Evolutionary conservation across 2,329 filamentous ascomycete species (phyloP).

Genomic region (Penicillium sp.): DNA sequence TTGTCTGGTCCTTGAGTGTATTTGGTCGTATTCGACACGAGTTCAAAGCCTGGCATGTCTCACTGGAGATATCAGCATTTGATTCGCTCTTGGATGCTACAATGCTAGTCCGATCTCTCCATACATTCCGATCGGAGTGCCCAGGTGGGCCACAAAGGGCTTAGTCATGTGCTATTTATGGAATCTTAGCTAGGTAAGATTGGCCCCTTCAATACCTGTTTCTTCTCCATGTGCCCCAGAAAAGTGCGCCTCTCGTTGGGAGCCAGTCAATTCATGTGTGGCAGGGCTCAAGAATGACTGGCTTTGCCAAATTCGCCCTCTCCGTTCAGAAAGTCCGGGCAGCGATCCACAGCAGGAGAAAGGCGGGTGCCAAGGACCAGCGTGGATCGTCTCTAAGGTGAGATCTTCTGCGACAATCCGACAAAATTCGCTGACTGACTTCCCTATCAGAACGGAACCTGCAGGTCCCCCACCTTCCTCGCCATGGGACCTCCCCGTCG

Average conservation of each 20-base stretch:
- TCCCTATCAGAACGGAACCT: constrained; percentile 17
- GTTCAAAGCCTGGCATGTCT: not conserved
- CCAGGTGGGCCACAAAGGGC: not conserved
- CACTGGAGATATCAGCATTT: not conserved
- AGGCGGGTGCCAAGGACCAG: constrained; percentile 21
- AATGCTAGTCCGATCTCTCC: not conserved
- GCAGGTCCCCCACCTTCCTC: constrained; percentile 23
- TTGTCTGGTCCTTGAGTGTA: not conserved
- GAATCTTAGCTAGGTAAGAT: not conserved
- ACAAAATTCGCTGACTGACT: not conserved
- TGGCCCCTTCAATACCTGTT: constrained; percentile 1
- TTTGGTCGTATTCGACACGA: not conserved
- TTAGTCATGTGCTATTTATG: constrained; percentile 5
- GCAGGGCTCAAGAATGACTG: constrained; percentile 27
- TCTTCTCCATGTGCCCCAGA: not conserved
- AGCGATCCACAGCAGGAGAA: constrained; percentile 24
- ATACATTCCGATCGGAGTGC: not conserved
- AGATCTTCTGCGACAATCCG: not conserved
- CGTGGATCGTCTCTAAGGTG: constrained; percentile 10
- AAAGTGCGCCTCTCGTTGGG: constrained; percentile 4
- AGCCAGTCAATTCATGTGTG: constrained; percentile 25
- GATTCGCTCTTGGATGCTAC: not conserved
- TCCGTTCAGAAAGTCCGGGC: constrained; percentile 29
- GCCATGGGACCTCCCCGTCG: constrained; percentile 36
- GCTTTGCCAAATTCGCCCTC: constrained; percentile 26